Evolutionary conservation across 2,329 filamentous ascomycete genomes (phyloP).

Genomic region (Emmonsia crescens): DNA sequence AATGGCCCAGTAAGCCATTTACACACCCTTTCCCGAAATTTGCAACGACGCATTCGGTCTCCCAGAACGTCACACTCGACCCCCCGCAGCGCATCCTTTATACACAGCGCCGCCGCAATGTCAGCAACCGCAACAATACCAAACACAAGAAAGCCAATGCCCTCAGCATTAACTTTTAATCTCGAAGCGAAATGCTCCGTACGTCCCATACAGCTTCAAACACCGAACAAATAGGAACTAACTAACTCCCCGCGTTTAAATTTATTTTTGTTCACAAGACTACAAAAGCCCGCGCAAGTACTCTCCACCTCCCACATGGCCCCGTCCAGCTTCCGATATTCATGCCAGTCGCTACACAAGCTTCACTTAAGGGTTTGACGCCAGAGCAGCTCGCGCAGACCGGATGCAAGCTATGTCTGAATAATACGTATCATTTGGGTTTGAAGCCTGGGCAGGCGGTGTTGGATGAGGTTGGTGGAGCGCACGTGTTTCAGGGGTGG

Average conservation of each 20-base stretch:
- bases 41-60: background rate
- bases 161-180: constrained; percentile 64
- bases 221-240: background rate
- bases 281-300: constrained; percentile 84
- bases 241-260: background rate
- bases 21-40: background rate
- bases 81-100: background rate
- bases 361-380: constrained; percentile 86
- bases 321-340: constrained; percentile 84
- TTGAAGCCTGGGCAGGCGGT: constrained; percentile 88
- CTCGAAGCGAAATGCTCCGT: constrained; percentile 71
- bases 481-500: constrained; percentile 93
- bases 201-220: constrained; percentile 25
- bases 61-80: too few relatives aligned
- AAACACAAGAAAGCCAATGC: constrained; percentile 24
- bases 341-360: constrained; percentile 97
- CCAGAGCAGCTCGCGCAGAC: constrained; percentile 85
- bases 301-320: constrained; percentile 81
- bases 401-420: constrained; percentile 80
- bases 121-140: background rate
- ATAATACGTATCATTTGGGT: constrained; percentile 96
- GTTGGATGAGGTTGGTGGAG: constrained; percentile 76
- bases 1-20: background rate
- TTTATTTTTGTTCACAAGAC: constrained; percentile 40
- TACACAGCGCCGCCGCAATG: background rate